These are phyloP conservation scores for Fragilaria radians DNA, from an alignment of 108 stramenopile genomes.

Conservation along the genomic window DNA sequence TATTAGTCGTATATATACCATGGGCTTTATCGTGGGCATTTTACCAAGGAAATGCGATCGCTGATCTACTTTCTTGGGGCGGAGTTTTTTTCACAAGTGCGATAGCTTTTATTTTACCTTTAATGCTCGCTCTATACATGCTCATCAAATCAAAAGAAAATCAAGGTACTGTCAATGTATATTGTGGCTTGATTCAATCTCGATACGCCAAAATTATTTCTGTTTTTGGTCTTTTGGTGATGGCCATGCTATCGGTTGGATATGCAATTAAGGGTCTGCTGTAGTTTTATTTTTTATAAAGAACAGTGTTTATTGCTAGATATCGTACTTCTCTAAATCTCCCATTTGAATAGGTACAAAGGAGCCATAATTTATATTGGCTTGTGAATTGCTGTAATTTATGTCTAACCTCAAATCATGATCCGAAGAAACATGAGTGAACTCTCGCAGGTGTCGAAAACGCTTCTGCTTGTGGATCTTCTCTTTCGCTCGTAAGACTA, in stretches of 20 bases:
- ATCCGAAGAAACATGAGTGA: neutral
- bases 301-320: too few relatives aligned
- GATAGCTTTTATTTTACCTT: conserved; percentile 35
- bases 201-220: neutral
- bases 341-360: neutral
- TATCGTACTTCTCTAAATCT: neutral
- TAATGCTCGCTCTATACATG: conserved; percentile 16
- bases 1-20: conserved; percentile 35
- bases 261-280: neutral
- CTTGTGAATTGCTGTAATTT: neutral
- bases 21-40: conserved; percentile 28
- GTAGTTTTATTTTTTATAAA: too few relatives aligned
- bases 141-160: neutral
- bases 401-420: neutral
- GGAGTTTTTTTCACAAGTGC: conserved; percentile 28
- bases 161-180: conserved; percentile 27
- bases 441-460: neutral
- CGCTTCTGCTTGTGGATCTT: neutral
- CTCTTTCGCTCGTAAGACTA: too few relatives aligned
- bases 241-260: neutral
- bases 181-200: conserved; percentile 3
- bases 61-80: conserved; percentile 27
- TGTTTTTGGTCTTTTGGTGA: neutral
- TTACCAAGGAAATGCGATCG: conserved; percentile 27
- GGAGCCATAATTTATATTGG: neutral